phyloP scores from a whole-genome alignment of 2,329 filamentous ascomycete genomes.

The Calonectria pauciramosa region DNA sequence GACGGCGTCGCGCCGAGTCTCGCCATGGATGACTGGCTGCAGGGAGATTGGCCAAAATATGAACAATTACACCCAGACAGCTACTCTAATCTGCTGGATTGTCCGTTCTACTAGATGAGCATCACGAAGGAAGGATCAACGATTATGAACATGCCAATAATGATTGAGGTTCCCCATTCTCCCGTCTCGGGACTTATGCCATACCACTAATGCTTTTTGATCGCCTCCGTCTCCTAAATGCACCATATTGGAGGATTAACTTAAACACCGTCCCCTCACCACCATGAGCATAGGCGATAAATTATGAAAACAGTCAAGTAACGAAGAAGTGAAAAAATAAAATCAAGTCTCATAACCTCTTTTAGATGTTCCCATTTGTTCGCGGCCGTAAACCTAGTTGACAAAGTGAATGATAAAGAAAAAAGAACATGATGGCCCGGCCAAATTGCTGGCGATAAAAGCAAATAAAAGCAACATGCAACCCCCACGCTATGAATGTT shows the following conservation, averaged over 20 bases:
- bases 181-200: background rate
- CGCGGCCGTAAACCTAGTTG: slow-evolving; percentile 40
- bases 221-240: background rate
- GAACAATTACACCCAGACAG: slow-evolving; percentile 15
- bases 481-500: slow-evolving; percentile 46
- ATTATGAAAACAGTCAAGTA: slow-evolving; percentile 1
- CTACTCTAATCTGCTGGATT: background rate
- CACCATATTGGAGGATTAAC: background rate
- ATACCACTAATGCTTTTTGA: background rate
- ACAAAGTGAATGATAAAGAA: slow-evolving; percentile 26
- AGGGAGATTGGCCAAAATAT: slow-evolving; percentile 1
- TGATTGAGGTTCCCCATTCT: background rate
- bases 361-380: slow-evolving; percentile 42
- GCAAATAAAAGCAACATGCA: slow-evolving; percentile 34
- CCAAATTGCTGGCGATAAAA: slow-evolving; percentile 28
- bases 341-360: slow-evolving; percentile 26
- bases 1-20: background rate
- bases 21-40: slow-evolving; percentile 11
- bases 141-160: background rate
- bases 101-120: background rate
- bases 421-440: slow-evolving; percentile 31
- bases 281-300: background rate
- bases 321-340: background rate
- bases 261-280: background rate
- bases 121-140: background rate